Evolutionary conservation across 495 filamentous ascomycete species (phyloP).

Genomic region (Lepraria neglecta): DNA sequence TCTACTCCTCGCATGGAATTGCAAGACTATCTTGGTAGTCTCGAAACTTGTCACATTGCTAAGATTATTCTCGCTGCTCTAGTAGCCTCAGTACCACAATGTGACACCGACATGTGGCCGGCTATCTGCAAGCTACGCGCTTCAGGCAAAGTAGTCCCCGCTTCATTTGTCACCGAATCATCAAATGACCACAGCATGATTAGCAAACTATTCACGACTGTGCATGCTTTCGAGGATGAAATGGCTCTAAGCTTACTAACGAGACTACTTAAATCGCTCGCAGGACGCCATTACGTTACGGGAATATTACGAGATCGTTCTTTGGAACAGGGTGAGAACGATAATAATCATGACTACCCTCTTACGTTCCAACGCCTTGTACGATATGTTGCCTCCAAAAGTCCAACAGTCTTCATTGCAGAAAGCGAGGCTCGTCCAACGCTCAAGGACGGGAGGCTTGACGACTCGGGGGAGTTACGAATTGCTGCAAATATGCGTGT

Average conservation of each 20-base stretch:
- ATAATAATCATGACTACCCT: background rate
- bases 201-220: constrained; percentile 34
- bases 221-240: constrained; percentile 57
- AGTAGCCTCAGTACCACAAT: constrained; percentile 44
- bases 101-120: constrained; percentile 44
- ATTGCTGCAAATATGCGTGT: constrained; percentile 15
- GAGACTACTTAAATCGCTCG: constrained; percentile 50
- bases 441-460: constrained; percentile 3
- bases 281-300: constrained; percentile 33
- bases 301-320: no score
- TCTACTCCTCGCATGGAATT: background rate
- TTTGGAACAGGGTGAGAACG: background rate
- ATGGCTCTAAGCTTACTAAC: constrained; percentile 50
- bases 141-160: constrained; percentile 46
- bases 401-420: background rate
- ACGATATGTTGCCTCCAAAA: constrained; percentile 3
- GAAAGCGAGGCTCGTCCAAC: background rate
- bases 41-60: constrained; percentile 51
- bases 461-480: constrained; percentile 15
- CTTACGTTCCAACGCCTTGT: constrained; percentile 5
- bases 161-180: constrained; percentile 37
- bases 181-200: constrained; percentile 20
- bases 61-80: constrained; percentile 53
- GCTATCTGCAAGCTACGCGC: constrained; percentile 47
- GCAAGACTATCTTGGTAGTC: constrained; percentile 33